A percentile compares a stretch with the other conserved stretches of the same genome.
Conservation (phyloP, 2,329 filamentous ascomycete genomes). For the Penicillium sp. region DNA sequence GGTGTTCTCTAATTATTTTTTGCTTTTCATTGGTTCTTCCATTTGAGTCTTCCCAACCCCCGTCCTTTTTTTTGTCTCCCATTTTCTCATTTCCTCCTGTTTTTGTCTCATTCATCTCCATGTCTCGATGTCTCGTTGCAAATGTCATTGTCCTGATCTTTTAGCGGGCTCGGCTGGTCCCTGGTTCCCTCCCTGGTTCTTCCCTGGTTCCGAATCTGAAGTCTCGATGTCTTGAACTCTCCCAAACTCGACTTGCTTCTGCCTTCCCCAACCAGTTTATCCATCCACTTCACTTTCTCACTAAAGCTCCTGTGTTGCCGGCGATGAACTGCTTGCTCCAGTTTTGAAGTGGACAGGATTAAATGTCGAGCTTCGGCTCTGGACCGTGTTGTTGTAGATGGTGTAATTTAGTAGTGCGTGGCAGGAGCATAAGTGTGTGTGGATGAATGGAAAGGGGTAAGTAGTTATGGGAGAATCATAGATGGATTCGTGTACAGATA, state of each 20-base stretch:
- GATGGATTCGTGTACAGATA: too few species aligned
- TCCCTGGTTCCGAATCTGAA: not conserved
- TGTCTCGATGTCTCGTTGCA: slow-evolving; percentile 13
- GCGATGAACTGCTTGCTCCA: slow-evolving; percentile 26
- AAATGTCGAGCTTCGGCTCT: not conserved
- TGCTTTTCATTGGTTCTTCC: slow-evolving; percentile 28
- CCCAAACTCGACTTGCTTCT: not conserved
- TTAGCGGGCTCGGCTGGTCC: slow-evolving; percentile 23
- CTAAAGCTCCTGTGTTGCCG: slow-evolving; percentile 6
- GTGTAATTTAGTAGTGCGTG: not conserved
- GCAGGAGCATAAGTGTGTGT: not conserved
- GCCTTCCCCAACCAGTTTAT: not conserved
- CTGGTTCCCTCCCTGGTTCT: slow-evolving; percentile 13
- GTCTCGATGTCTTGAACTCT: not conserved
- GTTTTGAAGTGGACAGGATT: slow-evolving; percentile 23
- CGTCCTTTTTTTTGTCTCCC: slow-evolving; percentile 16
- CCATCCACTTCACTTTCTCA: not conserved
- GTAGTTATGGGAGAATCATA: too few species aligned
- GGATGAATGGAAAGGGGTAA: not conserved
- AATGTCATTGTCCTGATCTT: slow-evolving; percentile 31
- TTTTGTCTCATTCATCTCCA: not conserved
- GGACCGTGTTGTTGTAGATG: not conserved
- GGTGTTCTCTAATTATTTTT: slow-evolving; percentile 5
- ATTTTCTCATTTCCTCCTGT: slow-evolving; percentile 17
- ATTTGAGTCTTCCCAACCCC: slow-evolving; percentile 21